Conservation (phyloP, 345 rosid genomes). For the Eutrema heterophyllum region DNA sequence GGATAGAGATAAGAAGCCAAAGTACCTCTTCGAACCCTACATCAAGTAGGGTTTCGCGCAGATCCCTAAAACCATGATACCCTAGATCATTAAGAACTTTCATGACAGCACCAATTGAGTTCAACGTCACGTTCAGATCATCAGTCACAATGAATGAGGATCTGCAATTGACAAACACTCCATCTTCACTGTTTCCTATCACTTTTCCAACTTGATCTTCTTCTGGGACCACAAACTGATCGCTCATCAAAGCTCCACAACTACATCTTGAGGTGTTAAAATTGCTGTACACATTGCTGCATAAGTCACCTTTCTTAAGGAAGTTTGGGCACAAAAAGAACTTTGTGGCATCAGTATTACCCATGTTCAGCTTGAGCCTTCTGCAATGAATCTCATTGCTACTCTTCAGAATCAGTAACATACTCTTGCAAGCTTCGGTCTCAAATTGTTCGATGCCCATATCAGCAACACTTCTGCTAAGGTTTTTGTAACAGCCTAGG, state of each 20-base stretch:
- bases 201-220: not conserved
- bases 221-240: not conserved
- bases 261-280: not conserved
- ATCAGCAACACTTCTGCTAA: slow-evolving; percentile 1
- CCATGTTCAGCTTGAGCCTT: slow-evolving; percentile 5
- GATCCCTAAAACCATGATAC: not conserved
- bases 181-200: not conserved
- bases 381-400: not conserved
- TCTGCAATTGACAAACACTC: slow-evolving; percentile 11
- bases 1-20: not conserved
- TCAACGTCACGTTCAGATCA: not conserved
- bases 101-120: not conserved
- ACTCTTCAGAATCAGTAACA: slow-evolving; percentile 12
- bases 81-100: not conserved
- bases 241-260: not conserved
- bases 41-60: not conserved
- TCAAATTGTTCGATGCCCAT: not conserved
- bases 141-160: slow-evolving; percentile 13
- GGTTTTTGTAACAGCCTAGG: not conserved
- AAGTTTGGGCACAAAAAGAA: not conserved
- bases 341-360: not conserved
- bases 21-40: slow-evolving; percentile 13
- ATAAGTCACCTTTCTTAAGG: not conserved
- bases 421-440: slow-evolving; percentile 7
- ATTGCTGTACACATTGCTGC: not conserved